Conservation (phyloP, 202 grass and related monocot species). For the Schoenoplectus tabernaemontani region DNA sequence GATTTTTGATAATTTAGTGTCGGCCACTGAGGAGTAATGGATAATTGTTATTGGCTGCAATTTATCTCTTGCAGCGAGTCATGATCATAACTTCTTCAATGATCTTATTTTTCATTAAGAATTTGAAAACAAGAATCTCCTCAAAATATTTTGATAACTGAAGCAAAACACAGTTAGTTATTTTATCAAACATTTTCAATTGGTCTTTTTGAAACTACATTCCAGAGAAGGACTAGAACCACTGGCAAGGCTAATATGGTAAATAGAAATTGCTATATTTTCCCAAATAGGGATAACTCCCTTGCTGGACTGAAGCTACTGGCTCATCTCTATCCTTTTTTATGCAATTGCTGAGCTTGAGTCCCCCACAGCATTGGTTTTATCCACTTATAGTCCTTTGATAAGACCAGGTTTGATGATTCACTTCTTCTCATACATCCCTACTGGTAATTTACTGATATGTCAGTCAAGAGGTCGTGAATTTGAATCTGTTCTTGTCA, state of each 20-base stretch:
- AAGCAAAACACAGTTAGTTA: neutral
- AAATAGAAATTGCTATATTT: neutral
- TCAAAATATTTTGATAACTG: neutral
- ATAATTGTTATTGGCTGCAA: neutral
- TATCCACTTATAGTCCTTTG: neutral
- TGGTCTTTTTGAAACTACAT: neutral
- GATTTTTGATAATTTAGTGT: neutral
- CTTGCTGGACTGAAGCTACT: neutral
- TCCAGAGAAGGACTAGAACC: neutral
- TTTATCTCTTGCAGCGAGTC: neutral
- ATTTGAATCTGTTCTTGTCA: neutral
- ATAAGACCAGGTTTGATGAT: neutral
- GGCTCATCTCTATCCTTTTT: neutral
- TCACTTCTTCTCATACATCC: neutral
- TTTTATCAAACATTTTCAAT: neutral
- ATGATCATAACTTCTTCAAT: neutral
- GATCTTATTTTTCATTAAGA: neutral
- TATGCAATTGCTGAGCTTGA: neutral
- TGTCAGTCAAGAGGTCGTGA: neutral
- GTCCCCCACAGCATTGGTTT: neutral
- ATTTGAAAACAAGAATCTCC: neutral
- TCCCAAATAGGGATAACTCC: neutral
- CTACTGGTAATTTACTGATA: neutral
- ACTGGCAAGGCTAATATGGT: neutral
- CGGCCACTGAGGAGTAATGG: neutral